Conservation (phyloP, 2,329 filamentous ascomycete species). For the Monilinia vaccinii-corymbosi region DNA sequence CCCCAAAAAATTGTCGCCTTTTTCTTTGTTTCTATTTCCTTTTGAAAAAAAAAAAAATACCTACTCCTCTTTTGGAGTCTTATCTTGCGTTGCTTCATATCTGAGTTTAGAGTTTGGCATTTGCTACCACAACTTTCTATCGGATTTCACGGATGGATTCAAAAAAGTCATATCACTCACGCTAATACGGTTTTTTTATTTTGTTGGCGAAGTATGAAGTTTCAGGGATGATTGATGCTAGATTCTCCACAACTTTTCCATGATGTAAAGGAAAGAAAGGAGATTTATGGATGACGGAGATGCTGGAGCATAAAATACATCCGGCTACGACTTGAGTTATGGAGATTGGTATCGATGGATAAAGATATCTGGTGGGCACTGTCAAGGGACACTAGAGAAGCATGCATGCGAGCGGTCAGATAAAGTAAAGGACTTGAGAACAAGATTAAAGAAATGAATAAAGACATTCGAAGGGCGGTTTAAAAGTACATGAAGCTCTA, state of each 20-base stretch:
- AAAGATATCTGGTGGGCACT: constrained; percentile 7
- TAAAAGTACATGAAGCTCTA: too few relatives aligned
- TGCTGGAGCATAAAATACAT: constrained; percentile 10
- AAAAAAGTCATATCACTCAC: background rate
- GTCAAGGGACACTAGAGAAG: constrained; percentile 6
- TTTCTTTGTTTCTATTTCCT: constrained; percentile 3
- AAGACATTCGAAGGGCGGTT: background rate
- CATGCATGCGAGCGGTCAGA: constrained; percentile 2
- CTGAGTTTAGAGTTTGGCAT: constrained; percentile 8
- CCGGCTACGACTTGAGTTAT: constrained; percentile 7
- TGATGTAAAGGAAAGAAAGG: constrained; percentile 6
- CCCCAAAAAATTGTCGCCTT: background rate
- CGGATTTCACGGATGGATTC: background rate
- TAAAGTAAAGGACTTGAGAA: constrained; percentile 8
- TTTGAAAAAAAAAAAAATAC: constrained; percentile 5
- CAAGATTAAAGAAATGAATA: constrained; percentile 2
- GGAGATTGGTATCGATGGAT: constrained; percentile 6
- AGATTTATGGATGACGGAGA: constrained; percentile 6
- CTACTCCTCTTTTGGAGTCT: constrained; percentile 6
- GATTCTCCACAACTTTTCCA: constrained; percentile 1
- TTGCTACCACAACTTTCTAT: background rate
- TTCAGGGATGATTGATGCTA: constrained; percentile 9
- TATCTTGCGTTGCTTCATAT: constrained; percentile 10
- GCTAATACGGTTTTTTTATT: constrained; percentile 1
- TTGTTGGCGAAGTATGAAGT: constrained; percentile 8